phyloP scores from a whole-genome alignment of 2,329 filamentous ascomycete genomes.

The Trichoderma endophyticum region DNA sequence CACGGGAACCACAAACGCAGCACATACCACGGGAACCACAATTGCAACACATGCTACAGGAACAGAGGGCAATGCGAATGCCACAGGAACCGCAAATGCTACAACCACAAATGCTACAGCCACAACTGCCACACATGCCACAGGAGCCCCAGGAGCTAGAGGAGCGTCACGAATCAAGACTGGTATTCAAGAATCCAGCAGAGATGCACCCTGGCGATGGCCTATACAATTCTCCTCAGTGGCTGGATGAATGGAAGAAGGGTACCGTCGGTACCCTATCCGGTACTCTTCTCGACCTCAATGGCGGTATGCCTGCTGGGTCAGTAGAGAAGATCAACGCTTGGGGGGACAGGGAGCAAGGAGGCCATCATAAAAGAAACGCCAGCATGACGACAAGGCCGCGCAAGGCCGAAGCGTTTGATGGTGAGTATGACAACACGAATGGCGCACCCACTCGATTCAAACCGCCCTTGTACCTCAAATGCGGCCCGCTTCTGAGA shows the following conservation, averaged over 20 bases:
- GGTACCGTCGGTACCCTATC: constrained; percentile 60
- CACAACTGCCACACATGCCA: neutral
- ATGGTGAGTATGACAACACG: constrained; percentile 64
- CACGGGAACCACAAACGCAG: neutral
- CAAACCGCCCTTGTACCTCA: constrained; percentile 77
- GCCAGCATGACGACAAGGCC: constrained; percentile 46
- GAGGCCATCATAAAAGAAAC: constrained; percentile 39
- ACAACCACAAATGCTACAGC: neutral
- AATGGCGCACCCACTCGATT: constrained; percentile 64
- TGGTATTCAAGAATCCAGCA: constrained; percentile 41
- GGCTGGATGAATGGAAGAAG: constrained; percentile 71
- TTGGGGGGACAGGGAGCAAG: constrained; percentile 70
- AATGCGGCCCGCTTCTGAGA: constrained; percentile 84
- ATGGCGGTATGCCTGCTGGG: constrained; percentile 26
- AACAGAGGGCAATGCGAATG: neutral
- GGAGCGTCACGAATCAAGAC: constrained; percentile 30
- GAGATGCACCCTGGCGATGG: constrained; percentile 49
- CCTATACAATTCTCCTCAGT: constrained; percentile 56
- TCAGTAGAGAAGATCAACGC: constrained; percentile 51
- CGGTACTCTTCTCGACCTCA: constrained; percentile 58
- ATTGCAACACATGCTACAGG: neutral
- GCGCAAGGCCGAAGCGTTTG: constrained; percentile 61
- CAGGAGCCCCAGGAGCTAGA: neutral
- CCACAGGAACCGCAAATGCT: neutral
- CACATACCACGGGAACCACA: neutral